These are phyloP conservation scores for Mychonastes homosphaera DNA, from an alignment of 139 green algal genomes.

Conservation along the genomic window DNA sequence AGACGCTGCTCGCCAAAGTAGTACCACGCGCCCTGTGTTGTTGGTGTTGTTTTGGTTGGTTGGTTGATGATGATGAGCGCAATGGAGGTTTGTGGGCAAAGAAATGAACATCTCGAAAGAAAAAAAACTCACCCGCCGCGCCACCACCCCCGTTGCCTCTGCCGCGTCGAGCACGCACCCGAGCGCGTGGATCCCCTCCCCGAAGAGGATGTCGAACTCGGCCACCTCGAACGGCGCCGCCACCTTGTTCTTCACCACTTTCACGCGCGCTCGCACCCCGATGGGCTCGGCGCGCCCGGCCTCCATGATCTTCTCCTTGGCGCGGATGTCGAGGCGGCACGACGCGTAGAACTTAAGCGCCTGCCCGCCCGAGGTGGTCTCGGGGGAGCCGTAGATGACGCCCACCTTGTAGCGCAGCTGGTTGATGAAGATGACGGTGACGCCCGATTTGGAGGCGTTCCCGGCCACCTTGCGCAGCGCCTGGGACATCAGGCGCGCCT, in stretches of 20 bases:
- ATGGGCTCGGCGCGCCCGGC: slow-evolving; percentile 27
- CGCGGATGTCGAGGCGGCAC: slow-evolving; percentile 31
- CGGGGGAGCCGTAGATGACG: slow-evolving; percentile 86
- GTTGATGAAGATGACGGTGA: slow-evolving; percentile 88
- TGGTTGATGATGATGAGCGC: too few relatives aligned
- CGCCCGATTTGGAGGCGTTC: slow-evolving; percentile 62
- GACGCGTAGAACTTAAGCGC: slow-evolving; percentile 91
- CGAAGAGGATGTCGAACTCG: slow-evolving; percentile 88
- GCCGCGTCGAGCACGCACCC: slow-evolving; percentile 71
- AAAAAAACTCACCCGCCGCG: slow-evolving; percentile 31
- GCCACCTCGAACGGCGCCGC: slow-evolving; percentile 19
- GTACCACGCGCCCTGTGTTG: background rate
- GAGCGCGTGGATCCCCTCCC: slow-evolving; percentile 56
- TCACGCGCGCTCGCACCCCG: slow-evolving; percentile 58
- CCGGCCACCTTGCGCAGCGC: slow-evolving; percentile 80
- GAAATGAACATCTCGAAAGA: background rate
- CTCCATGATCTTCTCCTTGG: slow-evolving; percentile 52
- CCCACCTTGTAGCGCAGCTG: slow-evolving; percentile 84
- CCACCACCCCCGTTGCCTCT: slow-evolving; percentile 55
- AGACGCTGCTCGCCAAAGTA: background rate
- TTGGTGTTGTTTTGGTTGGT: background rate
- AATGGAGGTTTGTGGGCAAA: too few relatives aligned
- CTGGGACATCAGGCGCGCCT: slow-evolving; percentile 89
- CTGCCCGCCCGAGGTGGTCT: slow-evolving; percentile 84
- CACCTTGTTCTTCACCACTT: slow-evolving; percentile 92